Evolutionary conservation across 1,284 basidiomycete species (phyloP), one percentile per base, ranked within the genome.

Genomic region (Caloboletus firmus): DNA sequence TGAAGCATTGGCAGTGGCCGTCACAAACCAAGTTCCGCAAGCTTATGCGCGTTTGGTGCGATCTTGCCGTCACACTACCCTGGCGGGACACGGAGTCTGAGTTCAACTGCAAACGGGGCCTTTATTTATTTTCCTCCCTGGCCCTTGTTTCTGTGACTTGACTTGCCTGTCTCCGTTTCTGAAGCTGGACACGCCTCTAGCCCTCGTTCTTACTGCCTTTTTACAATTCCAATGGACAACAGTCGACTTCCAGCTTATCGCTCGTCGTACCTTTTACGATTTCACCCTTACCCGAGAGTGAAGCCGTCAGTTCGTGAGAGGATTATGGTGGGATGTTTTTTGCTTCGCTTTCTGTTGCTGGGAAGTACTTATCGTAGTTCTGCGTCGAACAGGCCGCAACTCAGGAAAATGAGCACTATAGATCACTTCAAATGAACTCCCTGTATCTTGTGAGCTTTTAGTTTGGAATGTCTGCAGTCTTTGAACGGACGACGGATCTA

Each of bases 241-340:
- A 46, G 43, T 0, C 43, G 55, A 0, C 55, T 68, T 0, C 69
- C 66, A 3, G 51, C 61, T 28, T 68, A 71, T 44, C 68, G 68
- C n/a, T 68, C 68, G 1, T 70, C 68, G 0, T 64, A 72, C 35
- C 44, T 72, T 4, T 45, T 66, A 26, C 50, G 66, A 18, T 70
- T 54, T 31, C 66, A 68, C 51, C 66, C 65, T 35, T 67, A 67
- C 52, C 65, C 65, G 36, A 68, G 69, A 41, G 37, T 42, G 18
- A 68, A 64, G 31, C 41, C 32, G 6, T 62, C 61, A 55, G 26
- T 44, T 43, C 66, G 58, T 57, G 66, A 68, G 62, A 67, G 56
- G 56, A 48, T 68, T 32, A 13, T 30, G 56, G 69, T 69, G 35
- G 13, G 66, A 51, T 44, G 15, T 36, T 10, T n/a, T 50, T 52